Evolutionary conservation across 257 asterid genomes (phyloP), one percentile per base, ranked within the genome.

Genomic region (Fraxinus pennsylvanica): DNA sequence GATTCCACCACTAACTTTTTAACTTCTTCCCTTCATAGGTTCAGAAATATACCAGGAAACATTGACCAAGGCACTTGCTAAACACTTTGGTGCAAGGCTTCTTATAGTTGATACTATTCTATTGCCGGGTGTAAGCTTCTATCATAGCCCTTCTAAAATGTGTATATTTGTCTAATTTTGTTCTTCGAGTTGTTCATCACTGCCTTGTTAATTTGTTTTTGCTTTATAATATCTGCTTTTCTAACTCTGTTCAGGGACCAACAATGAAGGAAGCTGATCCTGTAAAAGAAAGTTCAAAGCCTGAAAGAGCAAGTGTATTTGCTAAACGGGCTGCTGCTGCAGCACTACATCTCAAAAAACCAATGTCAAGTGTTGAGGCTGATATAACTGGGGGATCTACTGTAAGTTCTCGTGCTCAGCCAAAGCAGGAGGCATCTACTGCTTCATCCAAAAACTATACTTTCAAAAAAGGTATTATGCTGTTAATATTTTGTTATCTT

Each of bases 41-140:
- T 94, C 98, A 1, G 98, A 94, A 79, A 94, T 94, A 82, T 94
- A 92, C 76, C 97, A 91, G 87, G 97, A 91, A 84, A 89, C 86
- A 54, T 84, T 93, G 81, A 65, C 88, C 32, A 93, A 91, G 91
- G 97, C 98, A 67, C 91, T 93, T 72, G 91, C 96, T 1, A 90
- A 88, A 68, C 78, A 87, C 86, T 91, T 82, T 82, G 86, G 82
- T 59, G 97, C 87, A 19, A 91, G 80, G 45, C 89, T 94, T 79
- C 91, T 94, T 50, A 84, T 88, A 76, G 92, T 94, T 36, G 97
- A 94, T 83, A 80, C 92, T 36, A 83, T 91, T 81, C 71, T 84
- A 29, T 78, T 92, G 75, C 90, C 94, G 72, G 93, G 93, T 80
- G 98, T 94, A 89, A 86, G 97, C 33, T 87, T 78, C 75, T 67